These are phyloP conservation scores for Nicotiana benthamiana DNA, from an alignment of 257 asterid genomes.

Conservation along the genomic window DNA sequence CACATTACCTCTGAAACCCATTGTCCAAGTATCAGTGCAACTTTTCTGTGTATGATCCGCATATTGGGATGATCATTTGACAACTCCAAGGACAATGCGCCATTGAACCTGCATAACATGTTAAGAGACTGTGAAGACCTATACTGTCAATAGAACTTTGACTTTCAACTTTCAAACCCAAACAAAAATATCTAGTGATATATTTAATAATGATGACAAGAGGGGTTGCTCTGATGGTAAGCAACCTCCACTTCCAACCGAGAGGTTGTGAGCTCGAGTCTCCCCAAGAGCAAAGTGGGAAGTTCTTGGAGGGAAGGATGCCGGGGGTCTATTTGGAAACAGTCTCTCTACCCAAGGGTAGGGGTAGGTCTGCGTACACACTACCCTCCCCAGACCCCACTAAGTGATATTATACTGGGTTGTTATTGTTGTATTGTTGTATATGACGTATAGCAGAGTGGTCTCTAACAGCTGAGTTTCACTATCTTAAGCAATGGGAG, in stretches of 20 bases:
- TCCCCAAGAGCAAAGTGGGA: too few species aligned
- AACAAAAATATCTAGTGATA: not conserved
- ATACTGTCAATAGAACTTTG: not conserved
- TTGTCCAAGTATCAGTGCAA: constrained; percentile 92
- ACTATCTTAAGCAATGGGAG: constrained; percentile 1
- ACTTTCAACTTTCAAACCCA: not conserved
- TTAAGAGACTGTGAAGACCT: constrained; percentile 1
- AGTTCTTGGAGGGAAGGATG: too few species aligned
- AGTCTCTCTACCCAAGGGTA: too few species aligned
- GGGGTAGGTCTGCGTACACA: too few species aligned
- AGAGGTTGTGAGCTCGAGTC: too few species aligned
- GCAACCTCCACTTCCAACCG: too few species aligned
- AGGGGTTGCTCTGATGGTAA: too few species aligned
- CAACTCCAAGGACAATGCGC: constrained; percentile 81
- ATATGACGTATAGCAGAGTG: not conserved
- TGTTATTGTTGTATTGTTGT: too few species aligned
- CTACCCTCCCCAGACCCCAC: too few species aligned
- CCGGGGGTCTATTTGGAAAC: too few species aligned
- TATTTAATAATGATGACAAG: not conserved
- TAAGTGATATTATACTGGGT: too few species aligned
- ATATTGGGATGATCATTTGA: constrained; percentile 75
- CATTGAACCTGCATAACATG: constrained; percentile 70
- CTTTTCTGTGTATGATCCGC: constrained; percentile 92
- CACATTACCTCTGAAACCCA: constrained; percentile 96
- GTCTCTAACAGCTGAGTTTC: not conserved